phyloP scores from a whole-genome alignment of 495 filamentous ascomycete genomes.

The Neurospora intermedia region DNA sequence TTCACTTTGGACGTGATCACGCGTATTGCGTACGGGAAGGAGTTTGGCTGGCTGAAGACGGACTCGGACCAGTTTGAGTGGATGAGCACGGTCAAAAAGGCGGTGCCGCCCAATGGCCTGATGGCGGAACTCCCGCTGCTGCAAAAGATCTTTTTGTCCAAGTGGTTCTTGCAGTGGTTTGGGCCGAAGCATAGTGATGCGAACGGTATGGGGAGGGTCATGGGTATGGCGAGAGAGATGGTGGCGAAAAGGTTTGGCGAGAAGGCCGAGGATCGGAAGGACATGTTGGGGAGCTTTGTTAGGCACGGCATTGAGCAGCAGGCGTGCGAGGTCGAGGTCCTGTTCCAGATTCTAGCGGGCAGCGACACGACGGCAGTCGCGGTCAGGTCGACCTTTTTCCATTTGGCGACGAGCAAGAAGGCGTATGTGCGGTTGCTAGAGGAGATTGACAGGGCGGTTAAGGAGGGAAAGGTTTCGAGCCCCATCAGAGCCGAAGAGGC shows the following conservation, averaged over 20 bases:
- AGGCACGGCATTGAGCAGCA: conserved; percentile 19
- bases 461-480: conserved; percentile 23
- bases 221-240: conserved; percentile 17
- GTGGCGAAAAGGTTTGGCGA: conserved; percentile 26
- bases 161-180: conserved; percentile 41
- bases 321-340: conserved; percentile 26
- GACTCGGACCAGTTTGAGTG: conserved; percentile 41
- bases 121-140: conserved; percentile 21
- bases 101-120: conserved; percentile 14
- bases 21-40: conserved; percentile 38
- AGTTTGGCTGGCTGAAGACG: conserved; percentile 34
- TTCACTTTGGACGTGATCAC: conserved; percentile 44
- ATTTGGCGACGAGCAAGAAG: conserved; percentile 35
- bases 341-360: conserved; percentile 44
- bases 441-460: conserved; percentile 42
- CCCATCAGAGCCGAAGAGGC: conserved; percentile 33
- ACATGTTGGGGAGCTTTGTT: conserved; percentile 33
- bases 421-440: conserved; percentile 43
- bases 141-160: conserved; percentile 17
- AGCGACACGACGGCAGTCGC: conserved; percentile 54
- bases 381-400: conserved; percentile 43
- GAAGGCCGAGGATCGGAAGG: conserved; percentile 15
- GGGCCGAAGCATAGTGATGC: conserved; percentile 46
- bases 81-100: conserved; percentile 26
- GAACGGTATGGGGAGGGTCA: conserved; percentile 29